phyloP scores from a whole-genome alignment of 2,329 filamentous ascomycete species.

The Colletotrichum godetiae region DNA sequence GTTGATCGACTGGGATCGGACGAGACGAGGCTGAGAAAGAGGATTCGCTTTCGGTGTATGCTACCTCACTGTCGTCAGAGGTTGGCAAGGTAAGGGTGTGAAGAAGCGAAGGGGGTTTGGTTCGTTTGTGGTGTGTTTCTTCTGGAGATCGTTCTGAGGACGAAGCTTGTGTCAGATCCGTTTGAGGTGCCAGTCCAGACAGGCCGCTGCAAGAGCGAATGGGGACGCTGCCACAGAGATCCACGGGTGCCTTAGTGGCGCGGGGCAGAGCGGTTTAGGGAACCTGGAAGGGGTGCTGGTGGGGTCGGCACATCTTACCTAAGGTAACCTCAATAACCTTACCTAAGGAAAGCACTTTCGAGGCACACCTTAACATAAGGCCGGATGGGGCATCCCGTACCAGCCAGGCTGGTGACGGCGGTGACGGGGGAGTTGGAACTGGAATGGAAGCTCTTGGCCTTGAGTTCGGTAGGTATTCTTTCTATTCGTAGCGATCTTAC shows the following conservation, averaged over 20 bases:
- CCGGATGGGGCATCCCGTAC: constrained; percentile 11
- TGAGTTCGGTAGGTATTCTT: no score
- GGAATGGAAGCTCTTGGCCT: neutral
- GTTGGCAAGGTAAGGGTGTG: neutral
- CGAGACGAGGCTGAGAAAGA: constrained; percentile 18
- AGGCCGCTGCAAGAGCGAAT: constrained; percentile 20
- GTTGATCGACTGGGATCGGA: constrained; percentile 3
- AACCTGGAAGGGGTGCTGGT: neutral
- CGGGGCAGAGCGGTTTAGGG: constrained; percentile 8
- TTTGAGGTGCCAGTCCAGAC: constrained; percentile 38
- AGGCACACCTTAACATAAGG: neutral
- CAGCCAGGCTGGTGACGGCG: neutral
- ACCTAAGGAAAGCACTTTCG: no score
- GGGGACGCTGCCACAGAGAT: constrained; percentile 16
- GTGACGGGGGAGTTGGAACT: neutral
- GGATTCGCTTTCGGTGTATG: neutral
- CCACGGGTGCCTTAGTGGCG: neutral
- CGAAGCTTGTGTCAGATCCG: constrained; percentile 40
- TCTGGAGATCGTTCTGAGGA: constrained; percentile 15
- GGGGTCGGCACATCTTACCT: neutral
- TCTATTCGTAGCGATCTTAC: neutral
- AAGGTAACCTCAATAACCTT: no score
- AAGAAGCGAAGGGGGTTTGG: neutral
- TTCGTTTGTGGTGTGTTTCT: constrained; percentile 16
- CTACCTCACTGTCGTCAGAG: constrained; percentile 3